Evolutionary conservation across 2,329 filamentous ascomycete genomes (phyloP).

Genomic region (Cadophora sp.): DNA sequence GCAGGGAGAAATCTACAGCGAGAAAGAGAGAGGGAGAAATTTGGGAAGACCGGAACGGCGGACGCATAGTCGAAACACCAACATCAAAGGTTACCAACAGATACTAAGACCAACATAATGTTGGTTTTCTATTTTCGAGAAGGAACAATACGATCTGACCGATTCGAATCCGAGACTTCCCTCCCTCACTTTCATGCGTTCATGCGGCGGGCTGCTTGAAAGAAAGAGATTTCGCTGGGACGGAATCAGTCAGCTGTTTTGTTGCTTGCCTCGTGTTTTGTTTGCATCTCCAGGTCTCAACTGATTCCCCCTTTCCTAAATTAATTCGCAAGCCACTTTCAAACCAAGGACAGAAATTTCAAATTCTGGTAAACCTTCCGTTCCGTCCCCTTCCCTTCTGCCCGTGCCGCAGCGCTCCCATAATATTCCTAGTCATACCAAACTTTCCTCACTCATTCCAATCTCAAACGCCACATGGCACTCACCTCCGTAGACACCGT

Average conservation of each 20-base stretch:
- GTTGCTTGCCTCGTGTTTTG: neutral
- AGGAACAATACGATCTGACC: constrained; percentile 5
- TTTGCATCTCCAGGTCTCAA: no score
- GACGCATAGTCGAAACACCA: constrained; percentile 1
- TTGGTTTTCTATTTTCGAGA: neutral
- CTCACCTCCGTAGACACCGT: no score
- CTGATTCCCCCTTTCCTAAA: neutral
- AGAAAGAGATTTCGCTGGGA: no score
- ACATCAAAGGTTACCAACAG: neutral
- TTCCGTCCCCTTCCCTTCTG: neutral
- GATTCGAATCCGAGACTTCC: constrained; percentile 5
- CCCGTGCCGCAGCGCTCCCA: neutral
- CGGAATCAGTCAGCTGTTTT: neutral
- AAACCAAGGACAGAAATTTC: neutral
- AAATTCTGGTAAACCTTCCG: neutral
- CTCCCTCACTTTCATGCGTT: neutral
- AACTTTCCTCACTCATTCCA: neutral
- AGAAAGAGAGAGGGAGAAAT: neutral
- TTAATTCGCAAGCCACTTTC: neutral
- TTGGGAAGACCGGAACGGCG: neutral
- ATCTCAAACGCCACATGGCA: neutral
- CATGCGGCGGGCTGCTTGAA: no score
- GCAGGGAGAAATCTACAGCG: neutral
- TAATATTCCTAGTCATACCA: neutral
- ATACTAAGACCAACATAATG: neutral